Conservation (phyloP, 2,329 filamentous ascomycete species). For the Fonsecaea pedrosoi region DNA sequence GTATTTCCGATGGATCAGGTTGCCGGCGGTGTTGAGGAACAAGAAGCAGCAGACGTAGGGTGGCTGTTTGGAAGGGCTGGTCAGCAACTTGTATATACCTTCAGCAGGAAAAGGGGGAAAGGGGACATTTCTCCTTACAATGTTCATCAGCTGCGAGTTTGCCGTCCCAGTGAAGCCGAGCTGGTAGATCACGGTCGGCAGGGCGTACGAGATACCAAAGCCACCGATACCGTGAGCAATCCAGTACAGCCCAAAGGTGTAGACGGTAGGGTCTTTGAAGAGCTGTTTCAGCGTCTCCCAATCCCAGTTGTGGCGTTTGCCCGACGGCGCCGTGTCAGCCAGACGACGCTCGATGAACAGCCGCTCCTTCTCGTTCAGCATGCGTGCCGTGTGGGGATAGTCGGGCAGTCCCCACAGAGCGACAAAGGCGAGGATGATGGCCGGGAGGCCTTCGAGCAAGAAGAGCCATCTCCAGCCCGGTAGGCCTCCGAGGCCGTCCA, state of each 20-base stretch:
- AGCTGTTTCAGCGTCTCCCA: conserved; percentile 43
- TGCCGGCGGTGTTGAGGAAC: conserved; percentile 28
- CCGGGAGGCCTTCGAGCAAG: conserved; percentile 58
- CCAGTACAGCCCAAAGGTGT: conserved; percentile 50
- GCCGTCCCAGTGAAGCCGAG: conserved; percentile 53
- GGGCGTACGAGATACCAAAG: conserved; percentile 50
- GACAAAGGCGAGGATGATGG: conserved; percentile 42
- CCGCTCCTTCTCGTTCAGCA: conserved; percentile 27
- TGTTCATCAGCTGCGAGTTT: conserved; percentile 54
- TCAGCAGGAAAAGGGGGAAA: too few relatives aligned
- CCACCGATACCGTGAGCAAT: conserved; percentile 54
- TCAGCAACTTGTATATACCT: not conserved
- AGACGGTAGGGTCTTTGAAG: conserved; percentile 47
- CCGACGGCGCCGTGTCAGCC: conserved; percentile 30
- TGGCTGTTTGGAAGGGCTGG: conserved; percentile 19
- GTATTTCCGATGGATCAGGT: conserved; percentile 23
- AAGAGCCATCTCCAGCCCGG: conserved; percentile 68
- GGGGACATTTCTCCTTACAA: conserved; percentile 45
- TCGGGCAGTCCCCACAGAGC: conserved; percentile 30
- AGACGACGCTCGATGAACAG: conserved; percentile 46
- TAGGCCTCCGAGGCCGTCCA: conserved; percentile 62
- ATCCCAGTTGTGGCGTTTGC: conserved; percentile 33
- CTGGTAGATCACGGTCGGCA: conserved; percentile 54
- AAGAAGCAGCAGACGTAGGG: conserved; percentile 43
- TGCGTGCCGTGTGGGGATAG: conserved; percentile 40